Percentiles rank a stretch among this genome's conserved stretches.
Evolutionary conservation across 2,329 filamentous ascomycete genomes (phyloP).

Genomic region (Diatrype stigma): DNA sequence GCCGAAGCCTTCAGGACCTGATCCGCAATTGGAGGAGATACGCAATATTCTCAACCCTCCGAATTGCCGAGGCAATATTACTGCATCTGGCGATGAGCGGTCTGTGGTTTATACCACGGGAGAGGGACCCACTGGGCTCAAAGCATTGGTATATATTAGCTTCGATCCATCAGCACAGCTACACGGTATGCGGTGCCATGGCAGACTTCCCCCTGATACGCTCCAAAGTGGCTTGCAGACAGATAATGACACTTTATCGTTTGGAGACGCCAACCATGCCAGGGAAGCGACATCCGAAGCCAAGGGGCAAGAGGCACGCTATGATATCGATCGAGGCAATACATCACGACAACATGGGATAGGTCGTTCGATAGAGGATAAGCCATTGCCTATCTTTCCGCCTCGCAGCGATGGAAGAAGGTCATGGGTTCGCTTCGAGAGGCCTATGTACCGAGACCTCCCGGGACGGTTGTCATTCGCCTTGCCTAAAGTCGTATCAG

Average conservation of each 20-base stretch:
- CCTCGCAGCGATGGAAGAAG: slow-evolving; percentile 2
- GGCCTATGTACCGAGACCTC: slow-evolving; percentile 15
- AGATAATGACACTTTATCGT: neutral
- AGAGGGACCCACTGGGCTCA: slow-evolving; percentile 11
- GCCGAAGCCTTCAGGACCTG: slow-evolving; percentile 2
- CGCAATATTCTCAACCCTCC: slow-evolving; percentile 19
- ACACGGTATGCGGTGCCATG: slow-evolving; percentile 15
- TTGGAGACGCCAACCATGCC: neutral
- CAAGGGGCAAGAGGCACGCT: slow-evolving; percentile 1
- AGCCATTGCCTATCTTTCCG: slow-evolving; percentile 4
- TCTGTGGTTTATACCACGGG: slow-evolving; percentile 24
- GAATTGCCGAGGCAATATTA: slow-evolving; percentile 12
- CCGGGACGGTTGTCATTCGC: no score
- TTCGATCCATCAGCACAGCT: slow-evolving; percentile 26
- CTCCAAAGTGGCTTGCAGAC: slow-evolving; percentile 2
- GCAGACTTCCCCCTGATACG: slow-evolving; percentile 14
- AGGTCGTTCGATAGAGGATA: neutral
- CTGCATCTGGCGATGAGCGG: slow-evolving; percentile 21
- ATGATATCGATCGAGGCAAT: neutral
- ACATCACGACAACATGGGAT: slow-evolving; percentile 6
- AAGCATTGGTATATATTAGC: slow-evolving; percentile 21
- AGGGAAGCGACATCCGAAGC: neutral
- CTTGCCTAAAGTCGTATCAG: neutral
- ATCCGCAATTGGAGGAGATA: slow-evolving; percentile 12
- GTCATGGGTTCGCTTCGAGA: slow-evolving; percentile 11